These are phyloP conservation scores for Massospora cicadina DNA, from an alignment of 371 early-diverging fungal genomes.

Conservation along the genomic window DNA sequence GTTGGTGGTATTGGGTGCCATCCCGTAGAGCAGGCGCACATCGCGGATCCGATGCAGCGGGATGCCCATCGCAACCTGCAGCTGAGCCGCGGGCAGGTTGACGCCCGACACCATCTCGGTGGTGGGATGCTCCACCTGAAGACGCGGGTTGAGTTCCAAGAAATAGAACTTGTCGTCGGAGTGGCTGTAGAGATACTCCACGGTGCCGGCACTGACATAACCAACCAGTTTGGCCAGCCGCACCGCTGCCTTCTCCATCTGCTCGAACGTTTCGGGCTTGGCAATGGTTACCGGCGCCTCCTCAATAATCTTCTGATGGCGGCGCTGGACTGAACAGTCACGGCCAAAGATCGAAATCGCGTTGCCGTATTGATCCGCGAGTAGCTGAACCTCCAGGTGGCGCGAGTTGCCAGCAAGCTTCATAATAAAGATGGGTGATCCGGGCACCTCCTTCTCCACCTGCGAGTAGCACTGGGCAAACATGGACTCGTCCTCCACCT, in stretches of 20 bases:
- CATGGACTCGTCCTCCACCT: slow-evolving; percentile 48
- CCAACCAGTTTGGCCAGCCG: slow-evolving; percentile 72
- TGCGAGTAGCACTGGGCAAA: slow-evolving; percentile 70
- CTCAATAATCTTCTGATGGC: slow-evolving; percentile 94
- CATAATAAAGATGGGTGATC: slow-evolving; percentile 94
- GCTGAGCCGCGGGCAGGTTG: slow-evolving; percentile 93
- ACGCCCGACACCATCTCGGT: slow-evolving; percentile 97
- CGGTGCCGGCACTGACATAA: slow-evolving; percentile 92
- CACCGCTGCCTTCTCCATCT: slow-evolving; percentile 73
- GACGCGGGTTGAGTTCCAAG: slow-evolving; percentile 93
- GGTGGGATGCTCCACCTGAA: slow-evolving; percentile 99
- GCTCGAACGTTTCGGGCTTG: slow-evolving; percentile 39
- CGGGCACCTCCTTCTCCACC: slow-evolving; percentile 86
- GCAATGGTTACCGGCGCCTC: slow-evolving; percentile 61
- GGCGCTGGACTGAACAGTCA: slow-evolving; percentile 97
- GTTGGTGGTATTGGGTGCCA: slow-evolving; percentile 58
- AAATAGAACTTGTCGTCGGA: slow-evolving; percentile 81
- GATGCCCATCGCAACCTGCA: slow-evolving; percentile 92
- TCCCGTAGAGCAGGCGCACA: slow-evolving; percentile 85
- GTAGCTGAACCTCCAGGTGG: slow-evolving; percentile 94
- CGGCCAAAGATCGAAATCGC: slow-evolving; percentile 95
- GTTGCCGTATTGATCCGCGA: slow-evolving; percentile 93
- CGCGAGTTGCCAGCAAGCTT: slow-evolving; percentile 85
- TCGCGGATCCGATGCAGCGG: slow-evolving; percentile 68
- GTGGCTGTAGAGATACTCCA: slow-evolving; percentile 92